Base-by-base conservation (phyloP, 2,329 filamentous ascomycete species). In the Calonectria crousiana region DNA sequence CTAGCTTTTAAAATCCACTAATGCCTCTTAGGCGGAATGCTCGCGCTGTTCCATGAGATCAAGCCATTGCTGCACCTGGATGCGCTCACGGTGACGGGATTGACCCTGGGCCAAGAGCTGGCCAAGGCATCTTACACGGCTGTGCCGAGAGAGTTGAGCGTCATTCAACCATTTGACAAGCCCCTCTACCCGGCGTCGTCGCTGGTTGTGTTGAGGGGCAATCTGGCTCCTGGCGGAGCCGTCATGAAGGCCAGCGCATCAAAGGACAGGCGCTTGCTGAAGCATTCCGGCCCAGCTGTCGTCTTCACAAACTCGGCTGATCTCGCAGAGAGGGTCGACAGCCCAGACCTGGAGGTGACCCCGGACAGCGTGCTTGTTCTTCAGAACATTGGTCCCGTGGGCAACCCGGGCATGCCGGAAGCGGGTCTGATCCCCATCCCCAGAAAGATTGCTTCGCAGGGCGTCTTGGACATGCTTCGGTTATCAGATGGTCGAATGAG, bases 361-460 rank as follows among this genome's bases (percentile, higher is more conserved):
- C 76, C 83, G 0, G 83, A 89, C 51, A 88, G 86, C 56, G 95
- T 98, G 11, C 88, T 98, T 0, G 92, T 98, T 5, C 92, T 98
- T 32, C 92, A 95, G 76, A 96, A 95, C 75, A 96, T 98, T 81
- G 96, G 96, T 0, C 96, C 95, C 0, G 95, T 97, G 68, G 95
- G 95, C 26, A 95, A 95, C 2, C 96, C 96, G 0, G 96, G 96
- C 16, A 98, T 98, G 96, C 96, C 95, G 1, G 96, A 98, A 84
- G 95, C 97, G 71, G 89, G 89, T 0, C 82, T 90, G 32, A 86
- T 91, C 1, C 89, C 89, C 0, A 90, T 91, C 30, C 92, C 98
- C 20, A 94, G 96, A 81, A 95, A 96, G 66, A 92, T 93, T 36
- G 95, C 94, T 0, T 92, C 93, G 0, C 92, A 92, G 1, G 94